Evolutionary conservation across 2,329 filamentous ascomycete genomes (phyloP).

Genomic region (Periglandula ipomoeae): DNA sequence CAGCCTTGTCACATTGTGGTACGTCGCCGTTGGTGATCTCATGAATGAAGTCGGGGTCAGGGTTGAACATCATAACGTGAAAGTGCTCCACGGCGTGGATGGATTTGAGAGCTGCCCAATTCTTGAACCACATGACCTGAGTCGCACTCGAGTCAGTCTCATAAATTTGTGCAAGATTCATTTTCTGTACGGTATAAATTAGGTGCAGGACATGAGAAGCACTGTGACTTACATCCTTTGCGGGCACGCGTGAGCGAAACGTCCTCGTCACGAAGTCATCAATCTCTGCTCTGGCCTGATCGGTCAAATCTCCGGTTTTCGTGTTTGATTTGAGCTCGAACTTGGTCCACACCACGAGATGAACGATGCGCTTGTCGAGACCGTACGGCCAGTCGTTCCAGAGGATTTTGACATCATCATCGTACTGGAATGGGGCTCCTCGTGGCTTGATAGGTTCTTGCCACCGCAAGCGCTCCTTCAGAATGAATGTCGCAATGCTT

Average conservation of each 20-base stretch:
- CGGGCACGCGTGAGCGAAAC: slow-evolving; percentile 48
- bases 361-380: slow-evolving; percentile 65
- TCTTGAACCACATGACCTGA: slow-evolving; percentile 48
- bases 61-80: slow-evolving; percentile 81
- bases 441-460: slow-evolving; percentile 27
- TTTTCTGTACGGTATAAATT: background rate
- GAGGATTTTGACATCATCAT: slow-evolving; percentile 61
- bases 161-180: background rate
- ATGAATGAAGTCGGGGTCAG: slow-evolving; percentile 59
- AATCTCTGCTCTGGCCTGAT: slow-evolving; percentile 53
- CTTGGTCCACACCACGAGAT: slow-evolving; percentile 90
- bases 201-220: background rate
- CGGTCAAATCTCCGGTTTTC: slow-evolving; percentile 56
- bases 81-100: slow-evolving; percentile 87
- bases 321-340: slow-evolving; percentile 66
- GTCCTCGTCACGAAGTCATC: slow-evolving; percentile 59
- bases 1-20: slow-evolving; percentile 45
- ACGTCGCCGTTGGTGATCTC: slow-evolving; percentile 67
- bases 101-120: slow-evolving; percentile 78
- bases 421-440: slow-evolving; percentile 31
- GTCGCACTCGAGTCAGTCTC: background rate
- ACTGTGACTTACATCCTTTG: slow-evolving; percentile 39
- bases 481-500: slow-evolving; percentile 68
- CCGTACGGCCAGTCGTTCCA: slow-evolving; percentile 95
- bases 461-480: slow-evolving; percentile 65